Conservation (phyloP, 768 basidiomycete species). For the Naganishia friedmannii region DNA sequence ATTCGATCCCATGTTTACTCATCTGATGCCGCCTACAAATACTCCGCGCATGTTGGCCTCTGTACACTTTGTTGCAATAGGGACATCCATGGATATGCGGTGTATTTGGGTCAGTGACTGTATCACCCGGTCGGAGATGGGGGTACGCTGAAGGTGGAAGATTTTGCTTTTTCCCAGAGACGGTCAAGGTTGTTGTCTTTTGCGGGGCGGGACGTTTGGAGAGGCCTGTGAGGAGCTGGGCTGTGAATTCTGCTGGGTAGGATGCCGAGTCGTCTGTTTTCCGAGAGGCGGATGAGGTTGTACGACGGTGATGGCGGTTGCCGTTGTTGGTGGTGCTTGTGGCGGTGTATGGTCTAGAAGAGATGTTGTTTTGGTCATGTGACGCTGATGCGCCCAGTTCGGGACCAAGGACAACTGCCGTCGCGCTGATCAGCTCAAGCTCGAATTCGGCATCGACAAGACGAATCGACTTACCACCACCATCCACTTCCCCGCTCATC, state of each 20-base stretch:
- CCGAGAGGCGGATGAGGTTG: conserved; percentile 15
- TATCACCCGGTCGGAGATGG: conserved; percentile 31
- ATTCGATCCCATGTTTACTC: conserved; percentile 54
- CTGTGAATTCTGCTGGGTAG: conserved; percentile 16
- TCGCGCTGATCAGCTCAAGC: no score
- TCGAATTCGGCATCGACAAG: no score
- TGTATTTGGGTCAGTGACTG: conserved; percentile 25
- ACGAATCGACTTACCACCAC: neutral
- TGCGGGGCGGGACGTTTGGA: conserved; percentile 18
- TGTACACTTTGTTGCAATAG: conserved; percentile 53
- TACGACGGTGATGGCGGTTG: conserved; percentile 1
- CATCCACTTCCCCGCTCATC: neutral
- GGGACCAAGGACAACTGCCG: neutral
- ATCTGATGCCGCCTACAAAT: conserved; percentile 54
- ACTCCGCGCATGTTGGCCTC: conserved; percentile 53
- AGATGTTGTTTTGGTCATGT: no score
- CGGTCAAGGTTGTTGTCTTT: conserved; percentile 8
- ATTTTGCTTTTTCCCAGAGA: conserved; percentile 14
- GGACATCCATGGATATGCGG: conserved; percentile 33
- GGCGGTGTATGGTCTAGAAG: no score
- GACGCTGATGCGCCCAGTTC: neutral
- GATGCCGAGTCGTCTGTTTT: conserved; percentile 20
- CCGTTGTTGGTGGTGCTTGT: neutral
- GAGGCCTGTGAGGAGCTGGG: conserved; percentile 11
- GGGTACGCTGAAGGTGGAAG: conserved; percentile 18